phyloP scores from a whole-genome alignment of 2,329 filamentous ascomycete genomes.

The Aspergillaceae sp. region DNA sequence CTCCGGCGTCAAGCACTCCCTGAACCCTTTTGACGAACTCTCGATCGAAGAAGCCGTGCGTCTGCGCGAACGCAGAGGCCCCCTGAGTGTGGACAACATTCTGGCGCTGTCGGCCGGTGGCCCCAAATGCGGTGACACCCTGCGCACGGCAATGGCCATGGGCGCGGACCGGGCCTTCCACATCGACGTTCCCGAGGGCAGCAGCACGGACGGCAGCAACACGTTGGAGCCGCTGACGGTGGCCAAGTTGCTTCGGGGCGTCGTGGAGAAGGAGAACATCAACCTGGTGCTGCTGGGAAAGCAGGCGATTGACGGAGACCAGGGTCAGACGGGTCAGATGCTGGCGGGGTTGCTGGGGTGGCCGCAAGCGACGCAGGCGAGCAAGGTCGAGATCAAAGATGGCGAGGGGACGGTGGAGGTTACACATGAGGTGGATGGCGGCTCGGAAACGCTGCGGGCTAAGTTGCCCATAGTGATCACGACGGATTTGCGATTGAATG shows the following conservation, averaged over 20 bases:
- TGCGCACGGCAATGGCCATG: constrained; percentile 98
- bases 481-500: constrained; percentile 87
- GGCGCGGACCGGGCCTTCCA: constrained; percentile 87
- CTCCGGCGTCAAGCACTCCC: constrained; percentile 86
- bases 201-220: constrained; percentile 54
- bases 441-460: constrained; percentile 77
- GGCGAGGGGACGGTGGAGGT: constrained; percentile 64
- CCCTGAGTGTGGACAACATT: constrained; percentile 78
- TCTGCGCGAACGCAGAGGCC: constrained; percentile 78
- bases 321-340: constrained; percentile 96
- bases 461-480: constrained; percentile 90
- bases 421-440: constrained; percentile 88
- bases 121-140: constrained; percentile 73
- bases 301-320: constrained; percentile 96
- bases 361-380: constrained; percentile 91
- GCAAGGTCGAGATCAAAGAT: constrained; percentile 65
- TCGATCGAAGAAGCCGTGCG: constrained; percentile 93
- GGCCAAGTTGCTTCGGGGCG: constrained; percentile 75
- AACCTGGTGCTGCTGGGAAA: constrained; percentile 94
- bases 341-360: constrained; percentile 84
- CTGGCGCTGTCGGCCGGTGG: constrained; percentile 83
- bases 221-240: constrained; percentile 78
- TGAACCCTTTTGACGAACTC: constrained; percentile 99
- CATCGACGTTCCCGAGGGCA: constrained; percentile 67
- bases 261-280: constrained; percentile 73